Percentiles rank a stretch among this genome's conserved stretches.
These are phyloP conservation scores for Hymenotorrendiella dingleyae DNA, from an alignment of 2,329 filamentous ascomycete species.

Conservation along the genomic window DNA sequence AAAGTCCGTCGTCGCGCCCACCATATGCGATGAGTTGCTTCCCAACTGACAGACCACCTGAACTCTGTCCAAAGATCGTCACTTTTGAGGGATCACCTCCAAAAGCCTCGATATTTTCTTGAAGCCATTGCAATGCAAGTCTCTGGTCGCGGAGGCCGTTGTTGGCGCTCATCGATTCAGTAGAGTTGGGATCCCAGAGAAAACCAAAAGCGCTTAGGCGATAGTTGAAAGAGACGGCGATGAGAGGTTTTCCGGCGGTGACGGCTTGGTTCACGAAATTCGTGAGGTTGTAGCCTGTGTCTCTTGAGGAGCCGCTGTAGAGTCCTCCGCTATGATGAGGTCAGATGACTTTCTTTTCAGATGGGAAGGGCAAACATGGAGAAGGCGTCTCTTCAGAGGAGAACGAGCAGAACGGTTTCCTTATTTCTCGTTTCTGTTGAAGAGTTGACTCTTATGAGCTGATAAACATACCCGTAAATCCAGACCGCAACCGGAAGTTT, in stretches of 20 bases:
- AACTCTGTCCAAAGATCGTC: conserved; percentile 39
- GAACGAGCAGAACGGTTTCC: too few relatives aligned
- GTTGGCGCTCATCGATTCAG: too few relatives aligned
- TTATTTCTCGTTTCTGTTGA: too few relatives aligned
- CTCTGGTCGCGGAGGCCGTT: conserved; percentile 39
- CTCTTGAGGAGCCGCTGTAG: conserved; percentile 34
- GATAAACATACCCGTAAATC: conserved; percentile 42
- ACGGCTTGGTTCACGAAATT: conserved; percentile 44
- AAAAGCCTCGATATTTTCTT: conserved; percentile 38
- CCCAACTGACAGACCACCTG: conserved; percentile 38
- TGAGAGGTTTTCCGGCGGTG: conserved; percentile 37
- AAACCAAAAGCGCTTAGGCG: conserved; percentile 41
- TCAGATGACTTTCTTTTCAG: conserved; percentile 44
- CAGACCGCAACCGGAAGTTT: conserved; percentile 46
- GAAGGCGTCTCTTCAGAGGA: too few relatives aligned
- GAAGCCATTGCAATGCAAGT: conserved; percentile 36
- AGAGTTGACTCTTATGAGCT: neutral
- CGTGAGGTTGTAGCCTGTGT: conserved; percentile 51
- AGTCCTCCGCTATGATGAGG: neutral
- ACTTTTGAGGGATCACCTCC: conserved; percentile 36
- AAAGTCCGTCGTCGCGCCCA: conserved; percentile 46
- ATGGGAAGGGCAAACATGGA: too few relatives aligned
- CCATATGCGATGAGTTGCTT: conserved; percentile 41
- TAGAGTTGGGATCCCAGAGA: too few relatives aligned
- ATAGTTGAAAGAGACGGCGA: conserved; percentile 42